Percentiles rank a stretch among this genome's conserved stretches.
These are phyloP conservation scores for Pleurotus cornucopiae DNA, from an alignment of 768 basidiomycete species.

Conservation along the genomic window DNA sequence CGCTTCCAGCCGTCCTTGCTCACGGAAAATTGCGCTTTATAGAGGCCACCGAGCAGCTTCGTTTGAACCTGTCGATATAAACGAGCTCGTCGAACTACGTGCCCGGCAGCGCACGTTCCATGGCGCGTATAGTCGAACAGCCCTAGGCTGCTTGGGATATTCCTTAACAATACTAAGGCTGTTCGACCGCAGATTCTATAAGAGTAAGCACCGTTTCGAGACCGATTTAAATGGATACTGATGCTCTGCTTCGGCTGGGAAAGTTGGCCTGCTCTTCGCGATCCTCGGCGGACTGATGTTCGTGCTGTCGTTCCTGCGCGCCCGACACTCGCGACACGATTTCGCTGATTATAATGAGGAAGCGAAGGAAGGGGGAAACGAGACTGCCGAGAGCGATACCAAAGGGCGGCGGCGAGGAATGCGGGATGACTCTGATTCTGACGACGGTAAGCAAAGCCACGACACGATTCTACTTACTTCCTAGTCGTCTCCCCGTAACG, in stretches of 20 bases:
- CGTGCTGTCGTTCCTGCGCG: conserved; percentile 52
- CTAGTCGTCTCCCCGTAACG: no score
- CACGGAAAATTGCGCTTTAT: no score
- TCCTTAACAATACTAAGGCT: conserved; percentile 71
- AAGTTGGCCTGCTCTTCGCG: conserved; percentile 61
- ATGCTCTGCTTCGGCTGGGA: background rate
- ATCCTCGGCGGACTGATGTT: conserved; percentile 60
- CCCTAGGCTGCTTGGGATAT: conserved; percentile 70
- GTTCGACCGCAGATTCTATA: conserved; percentile 72
- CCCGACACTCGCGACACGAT: conserved; percentile 66
- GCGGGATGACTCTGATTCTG: background rate
- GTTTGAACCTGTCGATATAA: conserved; percentile 47
- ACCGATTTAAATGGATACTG: no score
- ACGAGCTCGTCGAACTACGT: conserved; percentile 68
- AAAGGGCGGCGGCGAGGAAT: background rate
- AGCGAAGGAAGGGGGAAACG: conserved; percentile 7
- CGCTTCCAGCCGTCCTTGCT: no score
- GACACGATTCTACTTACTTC: background rate
- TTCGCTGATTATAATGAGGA: conserved; percentile 61
- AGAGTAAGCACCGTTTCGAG: conserved; percentile 42
- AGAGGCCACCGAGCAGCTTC: conserved; percentile 48
- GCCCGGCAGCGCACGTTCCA: conserved; percentile 82
- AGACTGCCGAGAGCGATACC: background rate
- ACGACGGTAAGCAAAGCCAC: background rate
- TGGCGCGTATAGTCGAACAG: conserved; percentile 76